Conservation (phyloP, 2,329 filamentous ascomycete species). For the Pseudocercospora crystallina region DNA sequence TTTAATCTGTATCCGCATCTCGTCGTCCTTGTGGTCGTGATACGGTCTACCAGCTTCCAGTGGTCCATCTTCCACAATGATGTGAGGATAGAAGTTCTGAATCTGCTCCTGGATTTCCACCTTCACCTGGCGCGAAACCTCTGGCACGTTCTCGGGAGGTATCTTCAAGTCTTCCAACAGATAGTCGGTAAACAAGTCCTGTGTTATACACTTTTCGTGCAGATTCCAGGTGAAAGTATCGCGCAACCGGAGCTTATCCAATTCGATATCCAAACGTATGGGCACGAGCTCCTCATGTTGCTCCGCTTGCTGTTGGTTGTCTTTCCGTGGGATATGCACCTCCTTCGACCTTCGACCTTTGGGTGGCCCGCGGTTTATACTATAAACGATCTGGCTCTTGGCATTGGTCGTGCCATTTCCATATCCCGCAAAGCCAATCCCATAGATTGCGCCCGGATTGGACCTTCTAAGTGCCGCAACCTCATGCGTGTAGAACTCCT, state of each 20-base stretch:
- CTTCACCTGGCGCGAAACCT: constrained; percentile 59
- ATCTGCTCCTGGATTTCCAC: constrained; percentile 86
- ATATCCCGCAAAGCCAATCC: constrained; percentile 79
- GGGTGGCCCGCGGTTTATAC: constrained; percentile 70
- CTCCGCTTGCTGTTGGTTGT: constrained; percentile 81
- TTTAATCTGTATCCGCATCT: constrained; percentile 95
- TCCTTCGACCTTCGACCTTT: constrained; percentile 73
- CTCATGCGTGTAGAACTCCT: constrained; percentile 65
- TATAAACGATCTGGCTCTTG: constrained; percentile 73
- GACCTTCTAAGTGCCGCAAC: constrained; percentile 60
- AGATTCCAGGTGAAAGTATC: constrained; percentile 99
- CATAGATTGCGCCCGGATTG: constrained; percentile 61
- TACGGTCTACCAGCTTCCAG: constrained; percentile 89
- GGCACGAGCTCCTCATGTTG: constrained; percentile 90
- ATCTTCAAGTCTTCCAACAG: constrained; percentile 83
- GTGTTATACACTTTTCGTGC: constrained; percentile 78
- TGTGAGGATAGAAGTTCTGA: constrained; percentile 88
- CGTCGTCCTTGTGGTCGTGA: constrained; percentile 94
- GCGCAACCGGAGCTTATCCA: constrained; percentile 90
- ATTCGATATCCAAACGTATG: constrained; percentile 86
- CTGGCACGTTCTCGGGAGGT: constrained; percentile 62
- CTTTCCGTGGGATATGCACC: constrained; percentile 73
- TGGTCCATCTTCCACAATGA: constrained; percentile 84
- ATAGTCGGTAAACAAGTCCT: constrained; percentile 82
- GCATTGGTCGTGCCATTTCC: constrained; percentile 81